Evolutionary conservation across 2,329 filamentous ascomycete genomes (phyloP).

Genomic region (Fusarium citri): DNA sequence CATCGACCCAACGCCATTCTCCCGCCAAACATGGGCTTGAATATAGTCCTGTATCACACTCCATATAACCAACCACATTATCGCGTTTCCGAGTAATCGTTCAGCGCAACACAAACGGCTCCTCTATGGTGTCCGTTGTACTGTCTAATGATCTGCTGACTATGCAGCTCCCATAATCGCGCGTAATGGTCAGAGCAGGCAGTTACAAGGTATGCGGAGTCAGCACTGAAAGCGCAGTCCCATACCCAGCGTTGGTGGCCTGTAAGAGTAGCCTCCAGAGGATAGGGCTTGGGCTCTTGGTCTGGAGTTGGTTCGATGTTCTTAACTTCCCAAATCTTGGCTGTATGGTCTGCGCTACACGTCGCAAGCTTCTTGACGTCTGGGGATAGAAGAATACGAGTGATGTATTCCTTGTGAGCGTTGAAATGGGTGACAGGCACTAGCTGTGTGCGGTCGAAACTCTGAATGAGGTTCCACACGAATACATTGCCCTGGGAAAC

Average conservation of each 20-base stretch:
- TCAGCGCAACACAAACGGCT: constrained; percentile 91
- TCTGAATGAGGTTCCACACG: constrained; percentile 93
- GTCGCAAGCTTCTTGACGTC: constrained; percentile 95
- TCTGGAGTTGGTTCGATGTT: constrained; percentile 69
- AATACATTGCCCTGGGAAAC: constrained; percentile 87
- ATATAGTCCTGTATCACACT: constrained; percentile 23
- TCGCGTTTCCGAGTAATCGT: constrained; percentile 78
- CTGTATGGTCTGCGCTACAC: constrained; percentile 91
- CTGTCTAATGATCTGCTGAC: constrained; percentile 90
- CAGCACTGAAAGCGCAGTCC: constrained; percentile 95
- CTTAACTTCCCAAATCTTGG: constrained; percentile 92
- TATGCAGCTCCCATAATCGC: constrained; percentile 87
- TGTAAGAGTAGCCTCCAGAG: constrained; percentile 86
- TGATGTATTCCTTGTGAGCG: constrained; percentile 93
- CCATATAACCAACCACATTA: constrained; percentile 34
- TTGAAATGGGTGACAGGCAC: constrained; percentile 89
- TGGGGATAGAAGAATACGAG: constrained; percentile 88
- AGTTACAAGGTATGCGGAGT: constrained; percentile 92
- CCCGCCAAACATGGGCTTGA: constrained; percentile 18
- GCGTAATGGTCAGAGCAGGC: constrained; percentile 95
- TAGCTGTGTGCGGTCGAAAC: constrained; percentile 83
- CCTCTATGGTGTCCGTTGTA: constrained; percentile 95
- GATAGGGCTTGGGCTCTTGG: constrained; percentile 70
- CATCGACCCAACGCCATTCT: constrained; percentile 42
- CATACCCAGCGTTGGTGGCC: constrained; percentile 97